Conservation (phyloP, 2,329 filamentous ascomycete species). For the Colletotrichum costaricense region DNA sequence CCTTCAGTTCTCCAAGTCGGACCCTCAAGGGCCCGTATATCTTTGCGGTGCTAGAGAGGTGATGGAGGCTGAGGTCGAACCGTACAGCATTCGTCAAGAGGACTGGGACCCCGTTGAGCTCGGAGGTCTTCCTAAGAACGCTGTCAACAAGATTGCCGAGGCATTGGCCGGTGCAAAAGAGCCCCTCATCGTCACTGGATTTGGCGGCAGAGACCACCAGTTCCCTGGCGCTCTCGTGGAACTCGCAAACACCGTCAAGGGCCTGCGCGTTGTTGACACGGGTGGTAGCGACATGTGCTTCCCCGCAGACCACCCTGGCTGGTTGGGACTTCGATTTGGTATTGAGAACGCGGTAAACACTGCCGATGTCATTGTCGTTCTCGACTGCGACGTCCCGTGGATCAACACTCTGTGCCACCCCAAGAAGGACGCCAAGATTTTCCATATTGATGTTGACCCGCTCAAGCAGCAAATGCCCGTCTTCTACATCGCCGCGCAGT, state of each 20-base stretch:
- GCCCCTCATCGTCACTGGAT: slow-evolving; percentile 78
- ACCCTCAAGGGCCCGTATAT: slow-evolving; percentile 81
- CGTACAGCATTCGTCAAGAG: slow-evolving; percentile 75
- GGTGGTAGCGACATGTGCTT: slow-evolving; percentile 87
- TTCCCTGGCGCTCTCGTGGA: slow-evolving; percentile 71
- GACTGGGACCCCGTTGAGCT: slow-evolving; percentile 79
- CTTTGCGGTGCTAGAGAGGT: slow-evolving; percentile 79
- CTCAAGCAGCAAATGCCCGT: slow-evolving; percentile 79
- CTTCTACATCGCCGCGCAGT: slow-evolving; percentile 75
- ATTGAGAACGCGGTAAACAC: slow-evolving; percentile 77
- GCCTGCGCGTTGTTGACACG: slow-evolving; percentile 78
- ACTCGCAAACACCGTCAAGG: slow-evolving; percentile 75
- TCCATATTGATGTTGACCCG: slow-evolving; percentile 74
- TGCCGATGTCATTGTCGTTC: slow-evolving; percentile 85
- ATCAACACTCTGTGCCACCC: slow-evolving; percentile 80
- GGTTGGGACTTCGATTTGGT: slow-evolving; percentile 79
- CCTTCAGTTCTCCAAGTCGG: slow-evolving; percentile 78
- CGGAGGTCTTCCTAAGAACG: slow-evolving; percentile 64
- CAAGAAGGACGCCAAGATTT: slow-evolving; percentile 62
- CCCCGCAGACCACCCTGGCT: slow-evolving; percentile 75
- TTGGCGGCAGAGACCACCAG: slow-evolving; percentile 75
- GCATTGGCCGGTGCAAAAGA: slow-evolving; percentile 72
- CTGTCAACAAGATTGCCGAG: slow-evolving; percentile 69
- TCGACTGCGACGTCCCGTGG: slow-evolving; percentile 95
- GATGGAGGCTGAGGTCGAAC: slow-evolving; percentile 84